Percentiles rank a stretch among this genome's conserved stretches.
Evolutionary conservation across 2,329 filamentous ascomycete species (phyloP).

Genomic region (Fusarium verrucosum): DNA sequence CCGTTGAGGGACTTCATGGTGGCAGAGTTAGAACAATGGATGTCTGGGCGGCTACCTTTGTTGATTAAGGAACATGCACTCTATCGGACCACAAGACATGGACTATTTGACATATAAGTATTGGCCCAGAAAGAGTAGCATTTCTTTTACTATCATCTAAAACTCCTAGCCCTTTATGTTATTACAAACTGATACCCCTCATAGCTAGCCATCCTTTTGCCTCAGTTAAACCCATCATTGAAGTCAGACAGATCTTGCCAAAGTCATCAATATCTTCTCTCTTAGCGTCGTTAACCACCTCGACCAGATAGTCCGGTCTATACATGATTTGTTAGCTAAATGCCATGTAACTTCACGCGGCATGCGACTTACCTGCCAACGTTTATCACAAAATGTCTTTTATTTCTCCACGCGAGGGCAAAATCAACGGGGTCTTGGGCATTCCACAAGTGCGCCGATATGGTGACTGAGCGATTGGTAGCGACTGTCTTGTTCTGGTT

Average conservation of each 20-base stretch:
- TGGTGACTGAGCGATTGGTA: background rate
- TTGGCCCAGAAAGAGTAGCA: too few relatives aligned
- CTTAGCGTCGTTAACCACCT: background rate
- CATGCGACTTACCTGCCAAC: background rate
- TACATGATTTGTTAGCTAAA: accelerated
- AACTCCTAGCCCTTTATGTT: background rate
- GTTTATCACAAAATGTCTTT: background rate
- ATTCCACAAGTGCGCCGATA: constrained; percentile 5
- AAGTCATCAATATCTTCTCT: background rate
- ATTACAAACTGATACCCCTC: background rate
- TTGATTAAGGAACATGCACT: background rate
- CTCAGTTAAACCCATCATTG: background rate
- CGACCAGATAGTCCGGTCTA: background rate
- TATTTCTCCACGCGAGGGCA: background rate
- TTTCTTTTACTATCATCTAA: too few relatives aligned
- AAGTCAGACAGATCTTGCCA: background rate
- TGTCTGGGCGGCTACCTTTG: constrained; percentile 5
- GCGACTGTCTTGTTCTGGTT: background rate
- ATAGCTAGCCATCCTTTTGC: constrained; percentile 5
- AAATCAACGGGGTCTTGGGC: constrained; percentile 3
- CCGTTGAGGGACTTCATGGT: background rate
- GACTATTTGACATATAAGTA: too few relatives aligned
- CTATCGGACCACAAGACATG: too few relatives aligned
- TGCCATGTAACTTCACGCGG: accelerated
- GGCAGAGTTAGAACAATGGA: constrained; percentile 2